Base-by-base conservation (phyloP, 257 asterid genomes). In the Verbascum thapsus region DNA sequence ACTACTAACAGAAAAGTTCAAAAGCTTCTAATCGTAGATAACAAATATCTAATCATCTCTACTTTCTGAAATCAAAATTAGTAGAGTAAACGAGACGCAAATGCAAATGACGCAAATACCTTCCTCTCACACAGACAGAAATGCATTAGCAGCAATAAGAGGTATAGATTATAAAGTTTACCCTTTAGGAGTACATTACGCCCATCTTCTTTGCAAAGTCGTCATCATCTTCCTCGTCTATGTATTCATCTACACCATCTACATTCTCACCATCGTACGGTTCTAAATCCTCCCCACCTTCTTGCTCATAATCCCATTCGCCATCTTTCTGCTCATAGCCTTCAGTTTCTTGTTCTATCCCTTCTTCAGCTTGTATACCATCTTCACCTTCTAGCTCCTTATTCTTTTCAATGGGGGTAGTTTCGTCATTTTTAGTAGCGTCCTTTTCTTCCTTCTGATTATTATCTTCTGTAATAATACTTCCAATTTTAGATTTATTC, bases 191-290 rank as follows among this genome's bases (percentile, higher is more conserved):
- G 78, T 78, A 84, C 73, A 83, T 54, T 22, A 83, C 95, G 3
- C 95, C 96, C 96, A 90, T 83, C 91, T 90, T 90, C 78, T 90
- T 90, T 5, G 96, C 96, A 63, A 90, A 90, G 66, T 90, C 96
- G 0, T 89, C 94, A 0, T 69, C 94, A 1, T 85, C 95, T 18
- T 86, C 95, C 0, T 79, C 96, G 5, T 84, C 90, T 5, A 72
- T 69, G 61, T 80, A 85, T 48, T 85, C 95, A 19, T 70, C 94
- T 10, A 68, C 74, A 13, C 18, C 74, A 19, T 71, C 78, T 48
- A 65, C 76, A 75, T 84, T 88, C 65, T 88, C 95, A 17, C 77
- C 91, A 19, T 84, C 95, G 8, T 82, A 85, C 53, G 81, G 23
- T 52, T 70, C 84, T 52, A 53, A 74, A 26, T 76, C 85, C 64